Evolutionary conservation across 2,329 filamentous ascomycete genomes (phyloP), one percentile per base, ranked within the genome.

Genomic region (Aspergillus persii): DNA sequence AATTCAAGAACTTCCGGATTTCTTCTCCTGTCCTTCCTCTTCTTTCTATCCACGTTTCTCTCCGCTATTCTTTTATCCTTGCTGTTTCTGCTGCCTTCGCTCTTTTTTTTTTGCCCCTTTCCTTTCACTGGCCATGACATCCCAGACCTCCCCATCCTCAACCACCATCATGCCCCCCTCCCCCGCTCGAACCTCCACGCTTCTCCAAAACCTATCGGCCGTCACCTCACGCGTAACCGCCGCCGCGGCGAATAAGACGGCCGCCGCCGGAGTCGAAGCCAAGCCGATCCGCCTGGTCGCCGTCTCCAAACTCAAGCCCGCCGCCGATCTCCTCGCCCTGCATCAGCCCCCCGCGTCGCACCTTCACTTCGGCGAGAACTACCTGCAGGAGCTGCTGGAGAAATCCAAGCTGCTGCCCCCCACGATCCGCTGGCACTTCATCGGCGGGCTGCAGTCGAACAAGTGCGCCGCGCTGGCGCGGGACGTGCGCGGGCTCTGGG

Each of bases 291-390:
- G 95, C 50, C 84, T 99, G 44, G 92, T 99, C 47, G 94, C 95
- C 30, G 95, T 99, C 53, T 97, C 93, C 46, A 99, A 99, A 77
- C 83, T 97, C 66, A 98, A 99, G 79, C 94, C 95, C 12, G 91
- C 88, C 60, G 90, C 90, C 69, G 95, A 99, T 75, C 90, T 99
- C 69, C 83, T 96, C 57, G 89, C 92, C 31, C 85, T 99, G 1
- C 89, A 96, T 78, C 81, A 84, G 68, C 76, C 81, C 0, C 80
- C 83, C 1, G 74, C 79, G 31, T 75, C 79, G 1, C 90, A 93
- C 56, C 67, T 81, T 18, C 91, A 99, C 78, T 98, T 98, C 75
- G 95, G 95, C 68, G 95, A 99, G 79, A 99, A 99, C 81, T 99
- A 99, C 79, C 84, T 89, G 3, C 90, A 94, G 77, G 95, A 99